Conservation (phyloP, 345 rosid genomes). For the Aegle marmelos region DNA sequence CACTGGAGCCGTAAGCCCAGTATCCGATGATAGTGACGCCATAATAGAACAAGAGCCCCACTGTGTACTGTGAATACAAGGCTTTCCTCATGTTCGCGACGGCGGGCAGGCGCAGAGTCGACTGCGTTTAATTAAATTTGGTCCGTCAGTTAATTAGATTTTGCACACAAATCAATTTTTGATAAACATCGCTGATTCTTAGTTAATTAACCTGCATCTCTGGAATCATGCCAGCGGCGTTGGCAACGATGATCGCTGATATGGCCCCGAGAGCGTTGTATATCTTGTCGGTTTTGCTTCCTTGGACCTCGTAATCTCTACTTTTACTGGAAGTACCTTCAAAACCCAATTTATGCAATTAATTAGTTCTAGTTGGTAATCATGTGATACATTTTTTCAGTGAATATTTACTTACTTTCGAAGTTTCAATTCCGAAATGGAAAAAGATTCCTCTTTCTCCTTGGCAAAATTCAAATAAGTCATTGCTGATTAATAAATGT, state of each 20-base stretch:
- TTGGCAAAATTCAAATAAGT: no score
- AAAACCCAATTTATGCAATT: not conserved
- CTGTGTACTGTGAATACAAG: slow-evolving; percentile 22
- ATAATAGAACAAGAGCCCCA: slow-evolving; percentile 26
- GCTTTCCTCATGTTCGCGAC: slow-evolving; percentile 40
- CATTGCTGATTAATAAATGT: no score
- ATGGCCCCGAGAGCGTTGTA: slow-evolving; percentile 27
- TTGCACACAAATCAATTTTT: no score
- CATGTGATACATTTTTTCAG: no score
- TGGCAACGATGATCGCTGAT: slow-evolving; percentile 21
- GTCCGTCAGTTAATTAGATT: no score
- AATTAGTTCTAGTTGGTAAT: no score
- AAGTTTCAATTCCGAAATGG: no score
- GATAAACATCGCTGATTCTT: not conserved
- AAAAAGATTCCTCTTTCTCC: no score
- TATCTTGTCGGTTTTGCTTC: slow-evolving; percentile 12
- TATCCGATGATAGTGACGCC: slow-evolving; percentile 23
- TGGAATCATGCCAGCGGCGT: slow-evolving; percentile 30
- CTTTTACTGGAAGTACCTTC: slow-evolving; percentile 15
- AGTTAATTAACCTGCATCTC: slow-evolving; percentile 27
- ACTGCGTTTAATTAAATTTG: slow-evolving; percentile 13
- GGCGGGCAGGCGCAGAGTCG: slow-evolving; percentile 29
- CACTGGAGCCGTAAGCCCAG: slow-evolving; percentile 37
- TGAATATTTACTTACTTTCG: no score
- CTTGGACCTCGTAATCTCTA: slow-evolving; percentile 18